Percentiles rank a stretch among this genome's conserved stretches.
Conservation (phyloP, 768 basidiomycete species). For the Kwoniella pini region DNA sequence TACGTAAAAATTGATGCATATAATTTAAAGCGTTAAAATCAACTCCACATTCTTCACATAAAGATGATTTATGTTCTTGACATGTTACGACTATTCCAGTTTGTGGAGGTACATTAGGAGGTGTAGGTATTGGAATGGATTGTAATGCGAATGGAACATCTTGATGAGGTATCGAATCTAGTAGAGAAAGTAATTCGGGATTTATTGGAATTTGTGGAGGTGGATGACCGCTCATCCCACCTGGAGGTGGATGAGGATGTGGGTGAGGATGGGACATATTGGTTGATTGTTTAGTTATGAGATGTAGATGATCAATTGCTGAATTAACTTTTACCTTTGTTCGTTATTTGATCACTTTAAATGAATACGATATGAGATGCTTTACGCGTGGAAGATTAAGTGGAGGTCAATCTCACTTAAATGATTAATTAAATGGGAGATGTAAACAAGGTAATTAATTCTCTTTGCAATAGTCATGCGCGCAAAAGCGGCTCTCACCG, state of each 20-base stretch:
- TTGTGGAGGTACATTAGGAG: constrained; percentile 37
- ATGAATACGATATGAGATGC: too few species aligned
- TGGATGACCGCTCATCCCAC: constrained; percentile 6
- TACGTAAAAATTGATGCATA: constrained; percentile 67
- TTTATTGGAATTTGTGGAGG: constrained; percentile 34
- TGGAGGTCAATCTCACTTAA: too few species aligned
- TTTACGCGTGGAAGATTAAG: too few species aligned
- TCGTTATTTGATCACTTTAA: too few species aligned
- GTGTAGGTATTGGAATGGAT: constrained; percentile 29
- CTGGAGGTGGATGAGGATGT: constrained; percentile 13
- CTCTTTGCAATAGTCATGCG: neutral
- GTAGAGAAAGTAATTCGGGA: constrained; percentile 39
- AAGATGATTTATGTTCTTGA: constrained; percentile 67
- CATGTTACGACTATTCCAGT: constrained; percentile 63
- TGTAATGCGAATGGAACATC: constrained; percentile 36
- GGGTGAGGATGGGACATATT: constrained; percentile 22
- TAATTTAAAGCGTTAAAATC: constrained; percentile 78
- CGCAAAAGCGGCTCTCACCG: neutral
- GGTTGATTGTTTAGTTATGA: neutral
- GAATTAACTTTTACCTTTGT: too few species aligned
- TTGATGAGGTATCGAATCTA: constrained; percentile 47
- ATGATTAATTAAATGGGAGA: too few species aligned
- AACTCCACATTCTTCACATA: constrained; percentile 70
- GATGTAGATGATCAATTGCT: too few species aligned
- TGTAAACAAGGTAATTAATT: too few species aligned